Conservation (phyloP, 1,284 basidiomycete species). For the Malassezia sp. region DNA sequence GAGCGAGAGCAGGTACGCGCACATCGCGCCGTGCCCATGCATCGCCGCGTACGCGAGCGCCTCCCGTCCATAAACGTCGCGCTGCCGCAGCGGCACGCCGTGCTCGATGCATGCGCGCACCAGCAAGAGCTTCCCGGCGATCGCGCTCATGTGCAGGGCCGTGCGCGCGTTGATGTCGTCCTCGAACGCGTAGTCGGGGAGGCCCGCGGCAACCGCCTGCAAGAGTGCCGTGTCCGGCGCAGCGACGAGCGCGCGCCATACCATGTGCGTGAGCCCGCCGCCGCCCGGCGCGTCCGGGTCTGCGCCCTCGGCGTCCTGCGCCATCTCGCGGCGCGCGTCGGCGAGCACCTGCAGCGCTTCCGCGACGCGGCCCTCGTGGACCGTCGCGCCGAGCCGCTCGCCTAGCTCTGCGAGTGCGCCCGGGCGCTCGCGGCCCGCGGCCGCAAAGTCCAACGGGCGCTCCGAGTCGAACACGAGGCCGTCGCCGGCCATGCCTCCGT, state of each 20-base stretch:
- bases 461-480: conserved; percentile 21
- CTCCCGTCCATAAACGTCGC: conserved; percentile 81
- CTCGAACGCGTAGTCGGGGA: conserved; percentile 73
- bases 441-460: conserved; percentile 41
- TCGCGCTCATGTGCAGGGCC: conserved; percentile 85
- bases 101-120: conserved; percentile 70
- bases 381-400: conserved; percentile 28
- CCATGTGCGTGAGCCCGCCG: conserved; percentile 34
- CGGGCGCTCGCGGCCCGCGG: too few species aligned
- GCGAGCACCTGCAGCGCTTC: conserved; percentile 32
- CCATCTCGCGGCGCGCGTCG: conserved; percentile 13
- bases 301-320: conserved; percentile 24
- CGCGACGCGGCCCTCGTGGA: conserved; percentile 27
- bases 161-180: conserved; percentile 96
- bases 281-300: conserved; percentile 18
- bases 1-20: conserved; percentile 63
- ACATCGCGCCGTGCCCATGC: conserved; percentile 71
- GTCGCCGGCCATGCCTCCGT: conserved; percentile 16
- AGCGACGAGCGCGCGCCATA: conserved; percentile 42
- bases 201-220: conserved; percentile 26
- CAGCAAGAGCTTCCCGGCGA: conserved; percentile 68
- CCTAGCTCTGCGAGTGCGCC: conserved; percentile 38
- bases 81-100: conserved; percentile 58
- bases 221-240: conserved; percentile 25
- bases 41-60: conserved; percentile 93